Evolutionary conservation across 768 basidiomycete species (phyloP).

Genomic region (Pisolithus sp.): DNA sequence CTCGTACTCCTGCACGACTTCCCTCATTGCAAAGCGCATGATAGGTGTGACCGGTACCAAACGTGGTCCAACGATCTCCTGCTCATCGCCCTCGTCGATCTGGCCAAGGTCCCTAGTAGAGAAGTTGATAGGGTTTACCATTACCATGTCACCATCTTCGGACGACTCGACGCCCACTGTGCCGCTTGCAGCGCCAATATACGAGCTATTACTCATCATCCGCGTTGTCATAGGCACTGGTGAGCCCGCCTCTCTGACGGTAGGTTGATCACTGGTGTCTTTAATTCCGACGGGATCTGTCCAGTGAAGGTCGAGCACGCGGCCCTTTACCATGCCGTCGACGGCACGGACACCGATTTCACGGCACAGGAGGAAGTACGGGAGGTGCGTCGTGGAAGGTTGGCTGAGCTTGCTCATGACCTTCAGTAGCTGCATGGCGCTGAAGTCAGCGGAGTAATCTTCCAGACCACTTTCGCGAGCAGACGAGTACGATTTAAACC

Average conservation of each 20-base stretch:
- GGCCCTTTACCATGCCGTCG: slow-evolving; percentile 78
- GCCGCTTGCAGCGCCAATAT: slow-evolving; percentile 30
- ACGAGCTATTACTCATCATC: slow-evolving; percentile 24
- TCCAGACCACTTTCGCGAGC: slow-evolving; percentile 26
- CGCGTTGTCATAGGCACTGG: slow-evolving; percentile 23
- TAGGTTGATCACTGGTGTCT: slow-evolving; percentile 17
- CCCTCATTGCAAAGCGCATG: slow-evolving; percentile 78
- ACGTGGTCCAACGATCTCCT: slow-evolving; percentile 64
- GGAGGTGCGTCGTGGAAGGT: slow-evolving; percentile 53
- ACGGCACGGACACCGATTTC: slow-evolving; percentile 81
- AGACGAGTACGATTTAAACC: slow-evolving; percentile 46
- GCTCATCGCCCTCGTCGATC: slow-evolving; percentile 46
- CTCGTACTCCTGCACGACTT: slow-evolving; percentile 79
- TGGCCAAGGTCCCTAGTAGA: slow-evolving; percentile 38
- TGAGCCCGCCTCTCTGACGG: slow-evolving; percentile 18
- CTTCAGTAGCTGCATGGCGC: slow-evolving; percentile 71
- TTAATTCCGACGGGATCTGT: slow-evolving; percentile 60
- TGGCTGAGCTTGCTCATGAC: slow-evolving; percentile 76
- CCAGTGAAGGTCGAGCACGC: slow-evolving; percentile 72
- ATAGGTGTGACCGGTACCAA: slow-evolving; percentile 73
- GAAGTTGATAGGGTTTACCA: slow-evolving; percentile 32
- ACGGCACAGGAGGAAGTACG: slow-evolving; percentile 77
- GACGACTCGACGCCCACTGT: slow-evolving; percentile 35
- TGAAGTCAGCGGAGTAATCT: slow-evolving; percentile 59
- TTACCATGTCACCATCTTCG: slow-evolving; percentile 45